A percentile compares a stretch with the other conserved stretches of the same genome.
These are phyloP conservation scores for Colletotrichum eremochloae DNA, from an alignment of 2,329 filamentous ascomycete genomes.

Conservation along the genomic window DNA sequence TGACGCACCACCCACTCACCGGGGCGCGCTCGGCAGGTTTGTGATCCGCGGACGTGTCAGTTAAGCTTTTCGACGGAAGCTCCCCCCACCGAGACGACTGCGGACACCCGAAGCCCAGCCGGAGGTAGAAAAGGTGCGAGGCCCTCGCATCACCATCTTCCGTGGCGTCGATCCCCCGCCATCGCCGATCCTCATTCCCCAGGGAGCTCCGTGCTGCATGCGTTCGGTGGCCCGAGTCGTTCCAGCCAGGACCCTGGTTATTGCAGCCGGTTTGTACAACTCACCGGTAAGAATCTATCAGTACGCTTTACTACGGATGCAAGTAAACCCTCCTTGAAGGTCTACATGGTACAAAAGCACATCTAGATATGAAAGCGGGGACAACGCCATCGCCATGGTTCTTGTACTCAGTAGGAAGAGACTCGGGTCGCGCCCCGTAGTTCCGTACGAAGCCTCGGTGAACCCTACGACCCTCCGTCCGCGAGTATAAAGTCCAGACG, in stretches of 20 bases:
- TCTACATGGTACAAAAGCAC: not conserved
- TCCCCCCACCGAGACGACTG: not conserved
- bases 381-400: not conserved
- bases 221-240: not conserved
- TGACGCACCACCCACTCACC: not conserved
- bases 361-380: not conserved
- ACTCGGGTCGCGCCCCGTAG: conserved; percentile 10
- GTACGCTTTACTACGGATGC: conserved; percentile 6
- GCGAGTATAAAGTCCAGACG: not conserved
- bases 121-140: not conserved
- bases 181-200: too few species aligned
- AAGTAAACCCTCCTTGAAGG: not conserved
- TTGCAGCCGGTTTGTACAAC: not conserved
- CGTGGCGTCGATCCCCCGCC: not conserved
- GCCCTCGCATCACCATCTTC: not conserved
- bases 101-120: not conserved
- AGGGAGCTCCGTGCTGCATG: not conserved
- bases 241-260: too few species aligned
- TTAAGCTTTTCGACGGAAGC: not conserved
- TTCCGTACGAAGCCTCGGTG: conserved; percentile 21
- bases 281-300: not conserved
- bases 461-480: conserved; percentile 7
- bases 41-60: not conserved
- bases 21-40: not conserved
- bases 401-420: conserved; percentile 13